phyloP scores from a whole-genome alignment of 106 monocot species.

The Dioscorea zingiberensis region DNA sequence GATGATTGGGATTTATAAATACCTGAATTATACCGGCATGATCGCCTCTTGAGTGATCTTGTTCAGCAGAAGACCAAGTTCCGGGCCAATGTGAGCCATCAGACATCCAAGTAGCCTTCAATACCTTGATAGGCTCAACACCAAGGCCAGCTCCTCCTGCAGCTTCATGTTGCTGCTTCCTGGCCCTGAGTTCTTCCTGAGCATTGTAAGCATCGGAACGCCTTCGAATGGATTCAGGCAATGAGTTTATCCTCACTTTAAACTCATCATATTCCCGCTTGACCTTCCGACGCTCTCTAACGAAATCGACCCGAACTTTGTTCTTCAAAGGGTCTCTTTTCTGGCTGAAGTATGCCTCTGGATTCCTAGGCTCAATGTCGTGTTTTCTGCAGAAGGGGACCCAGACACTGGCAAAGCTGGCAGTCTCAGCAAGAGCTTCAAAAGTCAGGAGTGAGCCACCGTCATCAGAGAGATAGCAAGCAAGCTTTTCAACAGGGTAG shows the following conservation, averaged over 20 bases:
- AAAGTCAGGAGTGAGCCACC: constrained; percentile 69
- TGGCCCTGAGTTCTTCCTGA: constrained; percentile 63
- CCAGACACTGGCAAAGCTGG: constrained; percentile 73
- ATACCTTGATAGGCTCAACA: constrained; percentile 27
- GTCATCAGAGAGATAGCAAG: constrained; percentile 77
- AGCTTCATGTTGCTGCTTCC: constrained; percentile 40
- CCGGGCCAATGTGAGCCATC: constrained; percentile 97
- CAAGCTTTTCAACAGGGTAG: constrained; percentile 80
- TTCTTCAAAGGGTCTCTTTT: constrained; percentile 87
- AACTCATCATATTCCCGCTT: constrained; percentile 99
- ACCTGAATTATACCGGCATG: constrained; percentile 98
- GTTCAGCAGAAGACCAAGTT: constrained; percentile 52
- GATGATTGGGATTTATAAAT: background rate
- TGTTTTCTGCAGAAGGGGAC: constrained; percentile 97
- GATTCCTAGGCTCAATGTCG: constrained; percentile 77
- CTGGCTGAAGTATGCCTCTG: constrained; percentile 82
- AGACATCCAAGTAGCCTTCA: constrained; percentile 87
- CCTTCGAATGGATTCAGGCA: constrained; percentile 72
- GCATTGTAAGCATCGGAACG: constrained; percentile 91
- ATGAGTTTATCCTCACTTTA: constrained; percentile 85
- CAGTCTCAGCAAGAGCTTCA: constrained; percentile 68
- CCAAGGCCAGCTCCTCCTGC: constrained; percentile 2
- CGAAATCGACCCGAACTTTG: constrained; percentile 79
- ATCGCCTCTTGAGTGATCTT: constrained; percentile 73
- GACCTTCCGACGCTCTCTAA: constrained; percentile 84